A percentile compares a stretch with the other conserved stretches of the same genome.
Conservation (phyloP, 768 basidiomycete species). For the Podaxis sp. region DNA sequence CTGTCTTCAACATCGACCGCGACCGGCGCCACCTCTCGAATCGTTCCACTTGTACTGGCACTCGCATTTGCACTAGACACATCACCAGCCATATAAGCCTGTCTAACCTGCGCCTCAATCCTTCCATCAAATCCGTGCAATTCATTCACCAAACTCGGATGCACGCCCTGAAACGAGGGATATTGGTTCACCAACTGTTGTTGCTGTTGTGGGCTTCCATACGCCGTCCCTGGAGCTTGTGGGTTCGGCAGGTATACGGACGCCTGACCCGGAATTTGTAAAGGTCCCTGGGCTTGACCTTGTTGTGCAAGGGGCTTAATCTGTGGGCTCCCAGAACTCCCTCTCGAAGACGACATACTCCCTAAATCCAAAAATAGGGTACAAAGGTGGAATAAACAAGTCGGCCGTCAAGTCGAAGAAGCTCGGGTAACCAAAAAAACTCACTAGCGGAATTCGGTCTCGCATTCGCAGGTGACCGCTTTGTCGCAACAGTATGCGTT, state of each 20-base stretch:
- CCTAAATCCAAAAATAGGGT: background rate
- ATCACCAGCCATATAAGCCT: slow-evolving; percentile 33
- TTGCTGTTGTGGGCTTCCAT: background rate
- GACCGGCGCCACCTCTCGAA: slow-evolving; percentile 21
- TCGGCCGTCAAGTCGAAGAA: background rate
- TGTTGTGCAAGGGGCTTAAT: background rate
- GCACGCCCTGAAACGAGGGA: slow-evolving; percentile 28
- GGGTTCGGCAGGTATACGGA: background rate
- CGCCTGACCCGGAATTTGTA: background rate
- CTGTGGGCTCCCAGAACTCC: background rate
- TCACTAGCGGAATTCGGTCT: background rate
- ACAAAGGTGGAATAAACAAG: background rate
- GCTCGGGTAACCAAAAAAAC: background rate
- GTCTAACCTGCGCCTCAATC: slow-evolving; percentile 49
- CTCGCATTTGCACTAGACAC: slow-evolving; percentile 15
- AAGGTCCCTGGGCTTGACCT: background rate
- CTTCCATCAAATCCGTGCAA: slow-evolving; percentile 56
- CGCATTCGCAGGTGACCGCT: background rate
- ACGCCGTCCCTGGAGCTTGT: background rate
- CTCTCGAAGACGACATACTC: background rate
- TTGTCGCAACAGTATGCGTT: slow-evolving; percentile 47
- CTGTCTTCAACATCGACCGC: slow-evolving; percentile 18
- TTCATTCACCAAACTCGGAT: slow-evolving; percentile 57
- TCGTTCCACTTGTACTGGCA: slow-evolving; percentile 31
- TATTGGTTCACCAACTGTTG: background rate